Conservation (phyloP, 768 basidiomycete species). For the Dictyophora rubrovolvata region DNA sequence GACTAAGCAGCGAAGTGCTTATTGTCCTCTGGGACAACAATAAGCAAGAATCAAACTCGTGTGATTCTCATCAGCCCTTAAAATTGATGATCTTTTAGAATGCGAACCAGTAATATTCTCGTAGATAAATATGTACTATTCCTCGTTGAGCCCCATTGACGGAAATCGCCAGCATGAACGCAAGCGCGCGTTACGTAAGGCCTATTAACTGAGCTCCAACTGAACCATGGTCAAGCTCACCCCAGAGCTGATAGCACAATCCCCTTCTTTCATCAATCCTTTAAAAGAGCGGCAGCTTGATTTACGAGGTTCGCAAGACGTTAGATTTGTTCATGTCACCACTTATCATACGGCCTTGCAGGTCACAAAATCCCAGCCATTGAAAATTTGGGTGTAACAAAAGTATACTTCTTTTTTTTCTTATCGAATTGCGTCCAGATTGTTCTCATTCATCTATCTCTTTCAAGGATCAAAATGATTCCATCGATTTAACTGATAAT, state of each 20-base stretch:
- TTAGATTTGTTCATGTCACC: background rate
- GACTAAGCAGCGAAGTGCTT: background rate
- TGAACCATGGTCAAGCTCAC: conserved; percentile 73
- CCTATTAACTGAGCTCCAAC: conserved; percentile 3
- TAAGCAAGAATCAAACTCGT: background rate
- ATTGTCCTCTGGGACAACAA: background rate
- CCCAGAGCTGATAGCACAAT: conserved; percentile 83
- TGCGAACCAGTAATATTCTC: background rate
- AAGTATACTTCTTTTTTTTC: conserved; percentile 31
- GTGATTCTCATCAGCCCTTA: background rate
- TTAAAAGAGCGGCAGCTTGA: conserved; percentile 87
- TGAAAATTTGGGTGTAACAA: conserved; percentile 93
- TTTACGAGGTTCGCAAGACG: conserved; percentile 56
- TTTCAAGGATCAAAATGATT: conserved; percentile 80
- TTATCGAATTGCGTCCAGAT: conserved; percentile 9
- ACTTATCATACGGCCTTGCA: conserved; percentile 23
- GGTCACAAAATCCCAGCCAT: conserved; percentile 92
- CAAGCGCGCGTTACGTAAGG: background rate
- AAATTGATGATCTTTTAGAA: background rate
- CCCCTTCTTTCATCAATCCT: conserved; percentile 67
- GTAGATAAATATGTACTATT: background rate
- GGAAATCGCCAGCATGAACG: background rate
- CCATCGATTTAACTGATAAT: conserved; percentile 91
- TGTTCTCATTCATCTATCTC: conserved; percentile 6
- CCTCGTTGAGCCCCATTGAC: background rate